Evolutionary conservation across 139 green algal species (phyloP).

Genomic region (Picochlorum costavermella): DNA sequence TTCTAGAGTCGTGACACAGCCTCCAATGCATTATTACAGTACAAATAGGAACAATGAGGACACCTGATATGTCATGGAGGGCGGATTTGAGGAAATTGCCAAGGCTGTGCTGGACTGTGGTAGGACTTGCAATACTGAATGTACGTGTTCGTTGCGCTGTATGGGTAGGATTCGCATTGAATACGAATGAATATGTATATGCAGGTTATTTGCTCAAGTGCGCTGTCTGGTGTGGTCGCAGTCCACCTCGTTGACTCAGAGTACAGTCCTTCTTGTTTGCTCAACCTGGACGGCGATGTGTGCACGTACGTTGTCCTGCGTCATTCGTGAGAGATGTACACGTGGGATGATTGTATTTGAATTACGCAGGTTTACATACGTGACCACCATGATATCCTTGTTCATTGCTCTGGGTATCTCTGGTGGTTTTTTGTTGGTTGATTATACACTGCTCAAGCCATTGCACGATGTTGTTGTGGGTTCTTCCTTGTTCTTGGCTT

Average conservation of each 20-base stretch:
- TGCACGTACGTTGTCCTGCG: neutral
- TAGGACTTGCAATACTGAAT: no score
- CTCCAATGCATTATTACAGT: no score
- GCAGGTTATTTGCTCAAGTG: slow-evolving; percentile 11
- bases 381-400: neutral
- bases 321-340: neutral
- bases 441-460: neutral
- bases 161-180: no score
- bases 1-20: no score
- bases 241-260: neutral
- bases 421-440: slow-evolving; percentile 1
- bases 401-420: neutral
- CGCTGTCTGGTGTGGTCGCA: slow-evolving; percentile 2
- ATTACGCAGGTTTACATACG: slow-evolving; percentile 7
- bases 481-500: neutral
- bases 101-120: no score
- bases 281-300: slow-evolving; percentile 10
- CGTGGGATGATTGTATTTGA: neutral
- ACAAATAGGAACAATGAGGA: no score
- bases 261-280: slow-evolving; percentile 5
- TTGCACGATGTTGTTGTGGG: neutral
- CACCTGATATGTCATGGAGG: no score
- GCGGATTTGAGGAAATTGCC: no score
- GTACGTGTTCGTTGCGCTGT: no score
- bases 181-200: neutral